Base-by-base conservation (phyloP, 371 early-diverging fungal species). In the Lichtheimia ramosa region DNA sequence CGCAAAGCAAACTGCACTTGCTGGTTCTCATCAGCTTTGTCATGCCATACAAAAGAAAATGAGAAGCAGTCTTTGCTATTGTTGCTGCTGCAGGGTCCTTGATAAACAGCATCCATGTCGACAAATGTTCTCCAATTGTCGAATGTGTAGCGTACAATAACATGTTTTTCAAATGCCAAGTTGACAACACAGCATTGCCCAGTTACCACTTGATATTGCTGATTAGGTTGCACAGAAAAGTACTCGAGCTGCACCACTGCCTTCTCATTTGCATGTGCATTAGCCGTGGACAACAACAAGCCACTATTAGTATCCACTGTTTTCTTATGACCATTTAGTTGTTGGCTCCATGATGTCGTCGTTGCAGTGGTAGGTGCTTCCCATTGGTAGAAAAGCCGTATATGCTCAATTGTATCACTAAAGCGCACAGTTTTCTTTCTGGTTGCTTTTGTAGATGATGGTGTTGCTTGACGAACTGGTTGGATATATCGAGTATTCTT, bases 141-240 rank as follows among this genome's bases (percentile, higher is more conserved):
- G 8, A 69, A 64, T 3, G 91, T 86, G 56, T 84, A 84, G 13
- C 89, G 82, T 27, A 92, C 77, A 8, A 66, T 53, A 21, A 92
- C 88, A 14, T 69, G 63, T 62, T 92, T 92, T 48, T 89, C 81
- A 65, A 85, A 94, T 0, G 87, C 90, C 20, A 94, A 51, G 66
- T 94, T 94, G 64, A 86, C 85, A 0, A 92, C 92, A 64, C 81
- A 78, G 60, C 88, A 72, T 25, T 72, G 72, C 40, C 89, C 89
- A 34, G 21, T 28, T 15, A 52, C 16, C 12, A 21, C 5, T 4
- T 5, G 34, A 34, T 34, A 10, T 8, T 34, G 34, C 10, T 34
- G 34, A 8, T 34, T 34, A 34, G 34, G 34, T 34, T 34, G 34
- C 34, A 34, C 34, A 34, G 34, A 34, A 34, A 6, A 34, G 10